phyloP scores from a whole-genome alignment of 352 stramenopile genomes.

The Globisporangium polare region DNA sequence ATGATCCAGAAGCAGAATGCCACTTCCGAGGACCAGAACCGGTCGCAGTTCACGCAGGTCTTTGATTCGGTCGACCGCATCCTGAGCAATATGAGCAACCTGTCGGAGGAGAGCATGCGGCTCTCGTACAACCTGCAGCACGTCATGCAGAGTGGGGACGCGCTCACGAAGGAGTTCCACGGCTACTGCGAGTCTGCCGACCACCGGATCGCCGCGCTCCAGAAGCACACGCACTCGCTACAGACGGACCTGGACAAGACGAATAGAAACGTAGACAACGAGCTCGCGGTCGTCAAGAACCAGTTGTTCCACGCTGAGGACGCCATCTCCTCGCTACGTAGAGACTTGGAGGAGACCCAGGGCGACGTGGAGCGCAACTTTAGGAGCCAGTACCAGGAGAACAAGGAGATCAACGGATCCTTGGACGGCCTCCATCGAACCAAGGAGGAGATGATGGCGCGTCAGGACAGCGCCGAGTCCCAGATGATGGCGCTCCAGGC shows the following conservation, averaged over 20 bases:
- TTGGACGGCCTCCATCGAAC: conserved; percentile 39
- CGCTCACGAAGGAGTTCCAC: conserved; percentile 41
- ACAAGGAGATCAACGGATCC: conserved; percentile 33
- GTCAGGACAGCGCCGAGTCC: conserved; percentile 53
- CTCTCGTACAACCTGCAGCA: conserved; percentile 66
- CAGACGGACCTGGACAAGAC: conserved; percentile 48
- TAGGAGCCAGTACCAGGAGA: conserved; percentile 52
- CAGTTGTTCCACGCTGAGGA: conserved; percentile 78
- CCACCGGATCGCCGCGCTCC: conserved; percentile 28
- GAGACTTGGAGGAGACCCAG: conserved; percentile 59
- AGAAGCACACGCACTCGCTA: conserved; percentile 37
- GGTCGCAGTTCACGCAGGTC: conserved; percentile 51
- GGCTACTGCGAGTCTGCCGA: conserved; percentile 44
- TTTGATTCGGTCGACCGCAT: conserved; percentile 71
- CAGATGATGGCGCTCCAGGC: conserved; percentile 68
- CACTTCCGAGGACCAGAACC: conserved; percentile 49
- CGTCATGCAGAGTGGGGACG: conserved; percentile 39
- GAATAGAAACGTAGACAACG: conserved; percentile 51
- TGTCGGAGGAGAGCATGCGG: conserved; percentile 74
- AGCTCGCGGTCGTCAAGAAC: conserved; percentile 61
- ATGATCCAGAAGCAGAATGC: conserved; percentile 54
- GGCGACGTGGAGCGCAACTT: conserved; percentile 55
- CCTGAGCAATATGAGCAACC: conserved; percentile 51
- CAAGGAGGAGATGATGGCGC: conserved; percentile 43
- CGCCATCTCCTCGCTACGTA: conserved; percentile 45